Conservation (phyloP, 2,329 filamentous ascomycete species). For the Xylaria sp. region DNA sequence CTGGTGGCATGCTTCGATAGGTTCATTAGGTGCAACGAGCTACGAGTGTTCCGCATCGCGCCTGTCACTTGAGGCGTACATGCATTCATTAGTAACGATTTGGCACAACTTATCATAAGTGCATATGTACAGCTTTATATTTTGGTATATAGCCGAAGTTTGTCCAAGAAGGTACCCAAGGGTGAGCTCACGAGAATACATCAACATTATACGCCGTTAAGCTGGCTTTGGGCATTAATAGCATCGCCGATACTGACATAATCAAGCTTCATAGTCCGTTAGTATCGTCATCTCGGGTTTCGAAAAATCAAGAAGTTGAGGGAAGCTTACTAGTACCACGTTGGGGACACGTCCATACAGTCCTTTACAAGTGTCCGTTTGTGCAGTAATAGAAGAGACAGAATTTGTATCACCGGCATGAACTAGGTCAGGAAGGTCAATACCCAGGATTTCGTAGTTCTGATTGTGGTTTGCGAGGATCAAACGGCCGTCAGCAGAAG, state of each 20-base stretch:
- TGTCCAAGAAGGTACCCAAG: background rate
- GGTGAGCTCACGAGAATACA: background rate
- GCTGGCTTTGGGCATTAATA: slow-evolving; percentile 51
- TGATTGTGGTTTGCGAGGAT: slow-evolving; percentile 57
- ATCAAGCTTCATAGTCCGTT: slow-evolving; percentile 53
- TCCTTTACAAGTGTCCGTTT: slow-evolving; percentile 49
- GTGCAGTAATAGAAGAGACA: slow-evolving; percentile 57
- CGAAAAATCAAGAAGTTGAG: background rate
- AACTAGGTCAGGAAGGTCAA: slow-evolving; percentile 51
- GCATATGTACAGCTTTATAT: slow-evolving; percentile 21
- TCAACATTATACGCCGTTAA: slow-evolving; percentile 51
- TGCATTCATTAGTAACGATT: background rate
- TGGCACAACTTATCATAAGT: background rate
- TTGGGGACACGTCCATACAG: slow-evolving; percentile 50
- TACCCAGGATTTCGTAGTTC: slow-evolving; percentile 49
- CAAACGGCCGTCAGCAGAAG: slow-evolving; percentile 54
- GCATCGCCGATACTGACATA: slow-evolving; percentile 56
- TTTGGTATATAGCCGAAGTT: slow-evolving; percentile 8
- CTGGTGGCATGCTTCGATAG: no score
- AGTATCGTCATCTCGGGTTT: slow-evolving; percentile 15
- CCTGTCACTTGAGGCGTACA: background rate
- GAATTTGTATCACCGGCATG: slow-evolving; percentile 58
- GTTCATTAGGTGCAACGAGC: background rate
- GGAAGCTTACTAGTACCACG: slow-evolving; percentile 52
- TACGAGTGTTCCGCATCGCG: background rate